Evolutionary conservation across 1,284 basidiomycete genomes (phyloP), one percentile per base, ranked within the genome.

Genomic region (Rhodotorula sp.): DNA sequence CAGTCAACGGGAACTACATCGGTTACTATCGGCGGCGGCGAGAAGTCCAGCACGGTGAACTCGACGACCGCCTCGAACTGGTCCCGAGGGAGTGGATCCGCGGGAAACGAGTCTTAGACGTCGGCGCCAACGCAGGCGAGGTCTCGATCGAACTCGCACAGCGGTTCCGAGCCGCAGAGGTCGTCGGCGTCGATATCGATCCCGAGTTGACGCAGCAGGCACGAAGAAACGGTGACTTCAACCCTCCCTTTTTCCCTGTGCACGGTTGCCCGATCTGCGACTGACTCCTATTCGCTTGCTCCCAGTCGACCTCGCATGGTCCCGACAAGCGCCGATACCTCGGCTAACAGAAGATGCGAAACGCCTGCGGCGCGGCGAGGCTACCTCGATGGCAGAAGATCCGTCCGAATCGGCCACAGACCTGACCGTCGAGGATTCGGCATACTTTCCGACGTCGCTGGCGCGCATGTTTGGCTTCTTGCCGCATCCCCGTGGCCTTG

Each of bases 61-160:
- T 3, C 79, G 89, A 92, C 78, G 84, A 85, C 0, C 85, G 90
- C 28, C 83, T 93, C 3, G 82, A 84, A 1, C 80, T 88, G 16
- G 80, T 93, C 1, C 87, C 89, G 0, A 62, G 78, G 5, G 77
- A 80, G 6, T 82, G 89, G 45, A 87, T 92, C 76, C 31, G 70
- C 3, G 84, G 80, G 31, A 85, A 85, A 66, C 82, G 83, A 60
- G 88, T 93, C 2, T 84, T 93, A 16, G 92, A 93, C 78, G 80
- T 93, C 0, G 91, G 92, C 3, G 91, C 90, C 78, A 93, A 93
- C 79, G 88, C 91, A 78, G 91, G 91, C 2, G 87, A 85, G 84
- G 87, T 93, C 31, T 89, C 90, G 0, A 89, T 89, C 76, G 89
- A 92, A 79, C 87, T 93, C 52, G 91, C 88, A 31, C 90, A 91